These are phyloP conservation scores for Ogataea ganodermae DNA, from an alignment of 805 yeast genomes.

Conservation along the genomic window DNA sequence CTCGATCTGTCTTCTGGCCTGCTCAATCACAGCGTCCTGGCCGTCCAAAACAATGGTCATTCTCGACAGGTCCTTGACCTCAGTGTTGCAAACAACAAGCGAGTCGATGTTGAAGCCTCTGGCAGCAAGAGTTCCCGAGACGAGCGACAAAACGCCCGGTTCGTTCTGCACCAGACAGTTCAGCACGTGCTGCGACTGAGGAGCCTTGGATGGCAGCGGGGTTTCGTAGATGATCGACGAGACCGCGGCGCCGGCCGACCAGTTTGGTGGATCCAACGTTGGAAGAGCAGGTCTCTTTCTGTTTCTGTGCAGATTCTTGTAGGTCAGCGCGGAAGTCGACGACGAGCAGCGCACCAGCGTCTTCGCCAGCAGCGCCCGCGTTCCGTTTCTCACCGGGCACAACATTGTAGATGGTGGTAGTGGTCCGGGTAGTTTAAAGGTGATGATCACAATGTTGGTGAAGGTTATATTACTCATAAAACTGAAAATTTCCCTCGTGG, in stretches of 20 bases:
- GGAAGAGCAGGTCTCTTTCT: conserved; percentile 89
- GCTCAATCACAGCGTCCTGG: conserved; percentile 94
- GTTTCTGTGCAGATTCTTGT: conserved; percentile 87
- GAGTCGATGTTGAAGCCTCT: conserved; percentile 98
- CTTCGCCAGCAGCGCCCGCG: conserved; percentile 16
- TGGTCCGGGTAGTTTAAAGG: no score
- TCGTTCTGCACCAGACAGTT: conserved; percentile 98
- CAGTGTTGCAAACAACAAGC: conserved; percentile 93
- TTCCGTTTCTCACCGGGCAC: conserved; percentile 13
- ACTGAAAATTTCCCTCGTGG: no score
- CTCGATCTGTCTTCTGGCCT: conserved; percentile 97
- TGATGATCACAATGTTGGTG: no score
- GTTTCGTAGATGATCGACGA: conserved; percentile 94
- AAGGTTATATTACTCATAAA: no score
- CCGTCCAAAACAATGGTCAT: conserved; percentile 96
- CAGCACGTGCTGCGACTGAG: conserved; percentile 82
- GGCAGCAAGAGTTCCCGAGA: conserved; percentile 95
- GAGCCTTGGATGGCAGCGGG: conserved; percentile 61
- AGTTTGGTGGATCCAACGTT: conserved; percentile 85
- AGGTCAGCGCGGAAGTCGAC: conserved; percentile 92
- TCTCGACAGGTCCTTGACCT: conserved; percentile 90
- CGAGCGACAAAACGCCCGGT: conserved; percentile 94
- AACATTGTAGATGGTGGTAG: conserved; percentile 15
- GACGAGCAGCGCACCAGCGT: conserved; percentile 40
- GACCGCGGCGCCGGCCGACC: conserved; percentile 97